Conservation (phyloP, 768 basidiomycete genomes). For the Suillus lakei region DNA sequence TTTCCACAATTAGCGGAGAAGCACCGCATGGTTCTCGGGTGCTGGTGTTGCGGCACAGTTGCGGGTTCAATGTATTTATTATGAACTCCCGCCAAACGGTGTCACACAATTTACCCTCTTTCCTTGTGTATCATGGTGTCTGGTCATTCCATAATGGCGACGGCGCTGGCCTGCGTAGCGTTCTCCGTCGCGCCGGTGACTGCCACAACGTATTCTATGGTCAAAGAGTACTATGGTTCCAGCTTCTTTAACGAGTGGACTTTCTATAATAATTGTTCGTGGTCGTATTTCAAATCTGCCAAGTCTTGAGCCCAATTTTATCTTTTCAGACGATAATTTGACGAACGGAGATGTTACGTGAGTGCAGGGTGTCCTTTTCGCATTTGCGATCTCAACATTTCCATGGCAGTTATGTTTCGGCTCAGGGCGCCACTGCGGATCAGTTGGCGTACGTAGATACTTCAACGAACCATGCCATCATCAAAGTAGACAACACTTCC, state of each 20-base stretch:
- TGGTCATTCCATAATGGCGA: not conserved
- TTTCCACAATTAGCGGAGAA: not conserved
- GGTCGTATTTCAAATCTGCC: not conserved
- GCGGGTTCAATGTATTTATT: not conserved
- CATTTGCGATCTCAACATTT: conserved; percentile 10
- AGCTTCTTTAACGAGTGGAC: conserved; percentile 71
- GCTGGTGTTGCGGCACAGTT: not conserved
- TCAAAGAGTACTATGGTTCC: conserved; percentile 61
- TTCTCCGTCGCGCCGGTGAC: conserved; percentile 16
- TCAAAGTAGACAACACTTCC: conserved; percentile 76
- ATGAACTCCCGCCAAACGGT: not conserved
- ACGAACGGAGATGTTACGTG: conserved; percentile 69
- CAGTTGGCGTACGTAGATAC: conserved; percentile 67
- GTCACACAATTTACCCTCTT: not conserved
- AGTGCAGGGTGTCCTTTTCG: conserved; percentile 13
- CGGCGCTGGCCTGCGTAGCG: conserved; percentile 4
- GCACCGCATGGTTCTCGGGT: not conserved
- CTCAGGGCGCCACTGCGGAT: conserved; percentile 45
- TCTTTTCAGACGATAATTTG: conserved; percentile 61
- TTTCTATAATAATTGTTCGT: conserved; percentile 63
- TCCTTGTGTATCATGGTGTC: not conserved
- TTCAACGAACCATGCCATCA: conserved; percentile 71
- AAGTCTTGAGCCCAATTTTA: conserved; percentile 7
- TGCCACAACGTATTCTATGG: conserved; percentile 52
- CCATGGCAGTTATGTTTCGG: conserved; percentile 50